Evolutionary conservation across 116 monocot species (phyloP).

Genomic region (Thalassia testudinum): DNA sequence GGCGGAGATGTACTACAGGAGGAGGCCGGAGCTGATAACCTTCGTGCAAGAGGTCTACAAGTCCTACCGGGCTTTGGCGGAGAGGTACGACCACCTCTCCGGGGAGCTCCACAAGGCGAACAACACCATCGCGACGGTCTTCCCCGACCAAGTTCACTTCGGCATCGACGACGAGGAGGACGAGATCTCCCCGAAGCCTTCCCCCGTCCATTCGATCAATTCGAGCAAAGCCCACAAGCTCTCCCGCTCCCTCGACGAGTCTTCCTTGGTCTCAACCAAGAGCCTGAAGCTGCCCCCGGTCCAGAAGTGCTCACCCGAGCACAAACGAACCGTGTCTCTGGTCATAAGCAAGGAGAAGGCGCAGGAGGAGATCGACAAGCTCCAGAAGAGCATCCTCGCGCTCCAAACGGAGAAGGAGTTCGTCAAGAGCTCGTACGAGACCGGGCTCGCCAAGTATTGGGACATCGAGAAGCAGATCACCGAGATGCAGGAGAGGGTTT

Average conservation of each 20-base stretch:
- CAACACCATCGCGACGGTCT: conserved; percentile 73
- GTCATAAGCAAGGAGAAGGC: conserved; percentile 11
- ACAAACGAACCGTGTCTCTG: background rate
- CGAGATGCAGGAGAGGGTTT: conserved; percentile 60
- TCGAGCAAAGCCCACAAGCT: background rate
- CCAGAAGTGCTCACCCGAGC: background rate
- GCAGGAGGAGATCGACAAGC: conserved; percentile 54
- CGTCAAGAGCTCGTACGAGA: conserved; percentile 65
- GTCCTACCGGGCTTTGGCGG: conserved; percentile 66
- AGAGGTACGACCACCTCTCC: conserved; percentile 78
- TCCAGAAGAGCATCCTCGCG: conserved; percentile 67
- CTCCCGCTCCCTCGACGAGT: no score
- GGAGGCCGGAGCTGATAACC: conserved; percentile 64
- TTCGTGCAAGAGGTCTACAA: conserved; percentile 71
- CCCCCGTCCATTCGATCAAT: background rate
- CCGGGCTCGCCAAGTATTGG: conserved; percentile 46
- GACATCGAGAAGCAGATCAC: conserved; percentile 59
- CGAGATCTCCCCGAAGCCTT: conserved; percentile 18
- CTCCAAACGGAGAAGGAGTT: conserved; percentile 89
- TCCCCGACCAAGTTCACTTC: conserved; percentile 72
- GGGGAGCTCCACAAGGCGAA: conserved; percentile 90
- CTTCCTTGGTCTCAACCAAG: background rate
- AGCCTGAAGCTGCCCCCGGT: background rate
- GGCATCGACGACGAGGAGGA: conserved; percentile 45
- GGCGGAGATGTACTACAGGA: conserved; percentile 83